These are phyloP conservation scores for Coix lacrymajobi DNA, from an alignment of 176 grass and related monocot genomes.

Conservation along the genomic window DNA sequence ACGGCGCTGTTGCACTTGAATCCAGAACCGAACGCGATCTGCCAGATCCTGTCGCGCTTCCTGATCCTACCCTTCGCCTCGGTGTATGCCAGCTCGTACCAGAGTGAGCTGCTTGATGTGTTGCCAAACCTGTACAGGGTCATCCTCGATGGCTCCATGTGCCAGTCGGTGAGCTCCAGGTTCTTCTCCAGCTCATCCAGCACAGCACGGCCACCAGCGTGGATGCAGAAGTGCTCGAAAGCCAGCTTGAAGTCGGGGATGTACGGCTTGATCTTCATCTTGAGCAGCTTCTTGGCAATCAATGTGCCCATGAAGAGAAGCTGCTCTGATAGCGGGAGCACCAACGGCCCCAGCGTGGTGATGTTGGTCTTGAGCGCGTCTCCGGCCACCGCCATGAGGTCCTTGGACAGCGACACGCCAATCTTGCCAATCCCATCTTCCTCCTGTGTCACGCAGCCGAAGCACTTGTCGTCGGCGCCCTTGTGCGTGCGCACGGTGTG, in stretches of 20 bases:
- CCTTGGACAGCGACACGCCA: conserved; percentile 85
- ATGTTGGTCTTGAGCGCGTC: conserved; percentile 97
- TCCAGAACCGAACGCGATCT: conserved; percentile 96
- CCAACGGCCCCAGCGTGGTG: conserved; percentile 80
- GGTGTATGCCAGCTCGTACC: conserved; percentile 87
- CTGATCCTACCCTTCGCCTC: conserved; percentile 84
- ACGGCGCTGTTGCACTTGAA: conserved; percentile 98
- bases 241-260: conserved; percentile 97
- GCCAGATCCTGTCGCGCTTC: conserved; percentile 78
- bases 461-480: conserved; percentile 79
- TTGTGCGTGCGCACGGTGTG: conserved; percentile 95
- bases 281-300: conserved; percentile 77
- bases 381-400: conserved; percentile 89
- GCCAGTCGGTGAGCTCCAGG: conserved; percentile 80
- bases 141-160: conserved; percentile 96
- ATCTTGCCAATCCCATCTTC: conserved; percentile 64
- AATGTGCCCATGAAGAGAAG: conserved; percentile 76
- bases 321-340: conserved; percentile 84
- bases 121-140: conserved; percentile 89
- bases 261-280: conserved; percentile 91
- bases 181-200: conserved; percentile 93
- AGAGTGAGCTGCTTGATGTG: conserved; percentile 93
- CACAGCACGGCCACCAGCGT: conserved; percentile 79
- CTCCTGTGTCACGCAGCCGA: conserved; percentile 78
- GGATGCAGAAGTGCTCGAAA: conserved; percentile 95